Evolutionary conservation across 192 early-diverging fungal species (phyloP).

Genomic region (Backusella psychrophila): DNA sequence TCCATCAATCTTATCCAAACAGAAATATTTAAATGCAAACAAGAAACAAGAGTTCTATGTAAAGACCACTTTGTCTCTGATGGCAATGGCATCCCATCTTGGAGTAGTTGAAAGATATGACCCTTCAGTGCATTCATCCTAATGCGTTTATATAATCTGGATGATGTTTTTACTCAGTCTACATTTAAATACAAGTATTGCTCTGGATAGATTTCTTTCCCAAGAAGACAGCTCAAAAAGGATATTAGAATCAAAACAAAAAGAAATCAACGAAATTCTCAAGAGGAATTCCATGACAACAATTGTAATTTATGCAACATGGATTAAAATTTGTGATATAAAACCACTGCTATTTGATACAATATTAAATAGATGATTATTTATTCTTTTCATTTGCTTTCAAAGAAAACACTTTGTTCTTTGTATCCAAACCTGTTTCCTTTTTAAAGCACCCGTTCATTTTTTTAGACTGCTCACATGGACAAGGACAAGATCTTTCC

Average conservation of each 20-base stretch:
- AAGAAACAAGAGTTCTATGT: too few relatives aligned
- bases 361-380: too few relatives aligned
- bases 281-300: too few relatives aligned
- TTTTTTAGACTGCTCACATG: background rate
- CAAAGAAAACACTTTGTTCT: background rate
- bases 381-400: background rate
- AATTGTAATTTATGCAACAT: too few relatives aligned
- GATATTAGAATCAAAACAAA: background rate
- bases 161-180: background rate
- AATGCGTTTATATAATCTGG: background rate
- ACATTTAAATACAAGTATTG: background rate
- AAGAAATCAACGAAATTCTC: background rate
- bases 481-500: background rate
- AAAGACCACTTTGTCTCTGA: too few relatives aligned
- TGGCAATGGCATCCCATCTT: too few relatives aligned
- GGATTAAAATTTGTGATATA: too few relatives aligned
- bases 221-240: background rate
- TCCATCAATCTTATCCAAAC: background rate
- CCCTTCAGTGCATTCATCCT: background rate
- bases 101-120: background rate
- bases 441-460: background rate
- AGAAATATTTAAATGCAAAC: background rate
- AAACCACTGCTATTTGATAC: too few relatives aligned
- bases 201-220: background rate
- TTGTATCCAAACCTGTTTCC: background rate